These are phyloP conservation scores for Fusarium austroafricanum DNA, from an alignment of 2,329 filamentous ascomycete genomes.

Conservation along the genomic window DNA sequence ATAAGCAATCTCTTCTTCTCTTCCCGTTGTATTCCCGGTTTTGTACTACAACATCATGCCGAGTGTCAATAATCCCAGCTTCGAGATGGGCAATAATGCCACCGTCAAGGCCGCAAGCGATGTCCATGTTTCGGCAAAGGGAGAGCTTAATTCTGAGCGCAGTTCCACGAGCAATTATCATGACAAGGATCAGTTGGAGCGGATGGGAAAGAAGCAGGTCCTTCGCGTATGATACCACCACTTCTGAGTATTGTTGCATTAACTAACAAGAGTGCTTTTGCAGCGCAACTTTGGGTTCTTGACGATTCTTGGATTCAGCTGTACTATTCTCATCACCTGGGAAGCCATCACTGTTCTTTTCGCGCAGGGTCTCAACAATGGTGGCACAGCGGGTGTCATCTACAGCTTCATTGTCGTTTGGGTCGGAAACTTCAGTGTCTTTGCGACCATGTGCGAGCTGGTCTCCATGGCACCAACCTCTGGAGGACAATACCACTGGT, in stretches of 20 bases:
- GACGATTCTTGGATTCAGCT: slow-evolving; percentile 64
- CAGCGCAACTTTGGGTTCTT: slow-evolving; percentile 62
- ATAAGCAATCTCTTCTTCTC: background rate
- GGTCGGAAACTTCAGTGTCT: slow-evolving; percentile 59
- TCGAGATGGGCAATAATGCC: slow-evolving; percentile 42
- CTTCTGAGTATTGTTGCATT: rapidly evolving
- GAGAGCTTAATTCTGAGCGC: slow-evolving; percentile 34
- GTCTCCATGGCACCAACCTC: slow-evolving; percentile 61
- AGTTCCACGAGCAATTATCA: slow-evolving; percentile 26
- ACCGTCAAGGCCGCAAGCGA: slow-evolving; percentile 22
- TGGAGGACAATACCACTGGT: slow-evolving; percentile 70
- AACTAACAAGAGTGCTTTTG: background rate
- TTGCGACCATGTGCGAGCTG: slow-evolving; percentile 55
- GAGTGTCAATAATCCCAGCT: slow-evolving; percentile 35
- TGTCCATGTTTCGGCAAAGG: slow-evolving; percentile 16
- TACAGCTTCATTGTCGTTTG: slow-evolving; percentile 63
- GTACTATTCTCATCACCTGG: slow-evolving; percentile 66
- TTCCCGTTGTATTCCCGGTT: background rate
- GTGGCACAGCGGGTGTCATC: slow-evolving; percentile 64
- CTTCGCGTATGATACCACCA: slow-evolving; percentile 13
- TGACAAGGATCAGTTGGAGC: slow-evolving; percentile 44
- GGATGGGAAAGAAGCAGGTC: slow-evolving; percentile 47
- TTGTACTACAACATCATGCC: slow-evolving; percentile 30
- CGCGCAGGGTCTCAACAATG: slow-evolving; percentile 56
- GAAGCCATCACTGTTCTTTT: slow-evolving; percentile 55